Percentiles rank a stretch among this genome's conserved stretches.
These are phyloP conservation scores for Termitomyces sp. DNA, from an alignment of 768 basidiomycete species.

Conservation along the genomic window DNA sequence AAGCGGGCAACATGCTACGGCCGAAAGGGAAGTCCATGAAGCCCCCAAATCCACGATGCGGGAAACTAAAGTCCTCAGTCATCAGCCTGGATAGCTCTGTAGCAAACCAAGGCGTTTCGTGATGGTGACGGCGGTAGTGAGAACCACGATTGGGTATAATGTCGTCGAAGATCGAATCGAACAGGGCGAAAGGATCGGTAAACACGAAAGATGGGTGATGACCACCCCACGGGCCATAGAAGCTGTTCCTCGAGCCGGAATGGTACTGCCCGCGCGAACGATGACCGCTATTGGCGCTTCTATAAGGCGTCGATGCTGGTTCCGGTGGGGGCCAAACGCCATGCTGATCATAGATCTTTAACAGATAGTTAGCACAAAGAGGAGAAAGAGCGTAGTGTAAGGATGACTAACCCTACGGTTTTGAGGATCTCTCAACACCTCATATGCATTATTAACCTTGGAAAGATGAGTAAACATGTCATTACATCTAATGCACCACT, in stretches of 20 bases:
- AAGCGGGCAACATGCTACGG: background rate
- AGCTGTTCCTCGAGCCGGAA: constrained; percentile 20
- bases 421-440: constrained; percentile 57
- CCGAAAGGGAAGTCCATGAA: constrained; percentile 20
- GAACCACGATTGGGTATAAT: constrained; percentile 22
- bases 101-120: constrained; percentile 17
- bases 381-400: background rate
- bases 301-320: constrained; percentile 10
- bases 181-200: constrained; percentile 72
- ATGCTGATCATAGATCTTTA: constrained; percentile 59
- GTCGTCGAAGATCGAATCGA: constrained; percentile 65
- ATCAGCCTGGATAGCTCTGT: constrained; percentile 28
- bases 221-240: constrained; percentile 29
- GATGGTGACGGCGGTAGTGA: constrained; percentile 20
- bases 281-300: constrained; percentile 4
- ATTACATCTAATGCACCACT: background rate
- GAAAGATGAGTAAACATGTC: background rate
- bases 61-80: constrained; percentile 26
- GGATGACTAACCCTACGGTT: constrained; percentile 44
- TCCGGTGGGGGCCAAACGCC: constrained; percentile 72
- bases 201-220: constrained; percentile 40
- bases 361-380: background rate
- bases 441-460: constrained; percentile 78
- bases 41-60: constrained; percentile 24
- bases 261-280: constrained; percentile 18